Evolutionary conservation across 1,284 basidiomycete genomes (phyloP).

Genomic region (Violaceomyces palustris): DNA sequence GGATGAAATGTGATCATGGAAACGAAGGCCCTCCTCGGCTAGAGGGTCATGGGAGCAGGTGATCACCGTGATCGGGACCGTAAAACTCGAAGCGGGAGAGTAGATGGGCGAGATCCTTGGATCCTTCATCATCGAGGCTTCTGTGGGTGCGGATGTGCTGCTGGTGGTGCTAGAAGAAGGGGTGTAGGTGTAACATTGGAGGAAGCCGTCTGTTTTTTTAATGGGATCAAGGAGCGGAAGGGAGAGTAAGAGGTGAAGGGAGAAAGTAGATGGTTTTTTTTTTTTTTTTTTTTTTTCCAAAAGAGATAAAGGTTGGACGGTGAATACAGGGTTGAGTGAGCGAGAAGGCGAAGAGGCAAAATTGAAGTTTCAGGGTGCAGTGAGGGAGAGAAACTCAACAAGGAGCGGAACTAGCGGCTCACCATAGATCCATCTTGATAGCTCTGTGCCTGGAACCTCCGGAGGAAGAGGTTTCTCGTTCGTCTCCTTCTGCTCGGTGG

Average conservation of each 20-base stretch:
- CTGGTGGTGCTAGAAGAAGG: no score
- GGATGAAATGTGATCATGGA: no score
- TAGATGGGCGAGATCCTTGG: slow-evolving; percentile 12
- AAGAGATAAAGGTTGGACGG: no score
- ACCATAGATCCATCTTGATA: slow-evolving; percentile 8
- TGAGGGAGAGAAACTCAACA: no score
- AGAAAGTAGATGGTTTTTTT: slow-evolving; percentile 25
- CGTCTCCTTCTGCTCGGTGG: slow-evolving; percentile 8
- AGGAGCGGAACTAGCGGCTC: no score
- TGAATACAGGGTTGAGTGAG: no score
- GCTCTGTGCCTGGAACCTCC: slow-evolving; percentile 13
- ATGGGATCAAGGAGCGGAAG: slow-evolving; percentile 2
- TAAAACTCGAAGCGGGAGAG: slow-evolving; percentile 3
- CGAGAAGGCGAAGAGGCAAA: no score
- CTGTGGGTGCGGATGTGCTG: no score
- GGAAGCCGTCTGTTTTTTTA: no score
- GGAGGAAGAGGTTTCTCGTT: slow-evolving; percentile 10
- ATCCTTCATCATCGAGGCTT: slow-evolving; percentile 8
- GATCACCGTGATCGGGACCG: slow-evolving; percentile 16
- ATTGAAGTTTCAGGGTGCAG: no score
- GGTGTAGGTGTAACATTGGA: no score
- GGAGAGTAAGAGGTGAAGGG: slow-evolving; percentile 17
- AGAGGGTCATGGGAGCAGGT: slow-evolving; percentile 27
- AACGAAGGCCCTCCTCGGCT: slow-evolving; percentile 6
- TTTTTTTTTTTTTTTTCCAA: no score